Evolutionary conservation across 2,329 filamentous ascomycete genomes (phyloP).

Genomic region (Penicillium corylophilum): DNA sequence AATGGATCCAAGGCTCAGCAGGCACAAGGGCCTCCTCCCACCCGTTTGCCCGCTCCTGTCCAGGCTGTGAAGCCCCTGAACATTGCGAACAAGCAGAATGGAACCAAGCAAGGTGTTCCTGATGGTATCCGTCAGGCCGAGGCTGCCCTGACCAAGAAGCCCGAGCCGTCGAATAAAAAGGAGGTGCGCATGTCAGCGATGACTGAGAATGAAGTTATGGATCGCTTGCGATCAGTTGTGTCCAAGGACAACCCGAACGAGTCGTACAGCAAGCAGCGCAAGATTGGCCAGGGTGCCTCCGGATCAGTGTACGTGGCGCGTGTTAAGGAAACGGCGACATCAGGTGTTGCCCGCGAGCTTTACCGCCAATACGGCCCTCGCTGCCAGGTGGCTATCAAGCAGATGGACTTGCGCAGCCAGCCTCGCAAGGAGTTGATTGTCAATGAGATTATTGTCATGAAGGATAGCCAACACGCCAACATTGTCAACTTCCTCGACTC

Average conservation of each 20-base stretch:
- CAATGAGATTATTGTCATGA: slow-evolving; percentile 99
- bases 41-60: slow-evolving; percentile 57
- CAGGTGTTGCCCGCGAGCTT: slow-evolving; percentile 73
- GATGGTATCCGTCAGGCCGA: slow-evolving; percentile 87
- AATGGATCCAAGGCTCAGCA: slow-evolving; percentile 44
- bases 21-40: slow-evolving; percentile 52
- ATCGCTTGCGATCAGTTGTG: slow-evolving; percentile 87
- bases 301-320: slow-evolving; percentile 97
- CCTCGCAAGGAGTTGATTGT: slow-evolving; percentile 97
- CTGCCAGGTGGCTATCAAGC: slow-evolving; percentile 95
- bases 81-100: slow-evolving; percentile 64
- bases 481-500: slow-evolving; percentile 99
- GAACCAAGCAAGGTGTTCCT: slow-evolving; percentile 44
- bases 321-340: slow-evolving; percentile 84
- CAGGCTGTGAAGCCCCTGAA: slow-evolving; percentile 73
- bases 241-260: slow-evolving; percentile 92
- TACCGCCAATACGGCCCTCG: slow-evolving; percentile 75
- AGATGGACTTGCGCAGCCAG: slow-evolving; percentile 98
- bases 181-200: slow-evolving; percentile 98
- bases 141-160: slow-evolving; percentile 79
- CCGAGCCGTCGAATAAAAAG: slow-evolving; percentile 74
- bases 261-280: slow-evolving; percentile 99
- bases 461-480: slow-evolving; percentile 95
- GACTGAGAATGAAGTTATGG: slow-evolving; percentile 97
- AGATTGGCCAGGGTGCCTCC: slow-evolving; percentile 97